Conservation (phyloP, 345 rosid species). For the Populus pruinosa region DNA sequence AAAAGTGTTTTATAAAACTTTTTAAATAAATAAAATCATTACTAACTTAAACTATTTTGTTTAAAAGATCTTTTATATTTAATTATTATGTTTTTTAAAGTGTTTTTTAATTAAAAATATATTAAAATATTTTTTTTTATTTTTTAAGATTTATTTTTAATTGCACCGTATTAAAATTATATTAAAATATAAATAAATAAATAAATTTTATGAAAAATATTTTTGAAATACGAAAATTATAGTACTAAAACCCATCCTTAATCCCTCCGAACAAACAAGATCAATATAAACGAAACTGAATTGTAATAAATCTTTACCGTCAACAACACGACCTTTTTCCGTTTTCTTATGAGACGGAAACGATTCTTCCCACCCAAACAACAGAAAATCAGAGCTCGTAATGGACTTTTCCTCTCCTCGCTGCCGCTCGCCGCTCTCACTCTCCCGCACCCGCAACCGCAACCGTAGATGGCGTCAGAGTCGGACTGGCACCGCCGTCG, state of each 20-base stretch:
- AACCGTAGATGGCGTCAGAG: conserved; percentile 53
- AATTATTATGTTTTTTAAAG: too few relatives aligned
- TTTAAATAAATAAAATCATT: too few relatives aligned
- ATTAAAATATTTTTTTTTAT: too few relatives aligned
- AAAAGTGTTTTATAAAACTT: too few relatives aligned
- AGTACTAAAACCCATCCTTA: background rate
- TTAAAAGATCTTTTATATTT: too few relatives aligned
- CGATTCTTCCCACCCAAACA: background rate
- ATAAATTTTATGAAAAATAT: too few relatives aligned
- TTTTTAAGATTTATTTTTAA: too few relatives aligned
- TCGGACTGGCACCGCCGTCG: conserved; percentile 47
- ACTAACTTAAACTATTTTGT: too few relatives aligned
- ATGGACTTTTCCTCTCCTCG: conserved; percentile 6
- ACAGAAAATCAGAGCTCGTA: background rate
- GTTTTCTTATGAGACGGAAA: background rate
- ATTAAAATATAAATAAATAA: too few relatives aligned
- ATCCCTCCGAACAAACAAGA: background rate
- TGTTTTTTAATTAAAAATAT: too few relatives aligned
- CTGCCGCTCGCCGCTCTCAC: background rate
- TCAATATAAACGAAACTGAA: background rate
- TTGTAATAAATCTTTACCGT: background rate
- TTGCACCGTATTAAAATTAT: too few relatives aligned
- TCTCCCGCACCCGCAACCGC: conserved; percentile 24
- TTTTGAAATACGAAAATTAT: too few relatives aligned
- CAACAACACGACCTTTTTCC: background rate